Percentiles rank a stretch among this genome's conserved stretches.
phyloP scores from a whole-genome alignment of 2,329 filamentous ascomycete species.

The Colletotrichum aenigma region DNA sequence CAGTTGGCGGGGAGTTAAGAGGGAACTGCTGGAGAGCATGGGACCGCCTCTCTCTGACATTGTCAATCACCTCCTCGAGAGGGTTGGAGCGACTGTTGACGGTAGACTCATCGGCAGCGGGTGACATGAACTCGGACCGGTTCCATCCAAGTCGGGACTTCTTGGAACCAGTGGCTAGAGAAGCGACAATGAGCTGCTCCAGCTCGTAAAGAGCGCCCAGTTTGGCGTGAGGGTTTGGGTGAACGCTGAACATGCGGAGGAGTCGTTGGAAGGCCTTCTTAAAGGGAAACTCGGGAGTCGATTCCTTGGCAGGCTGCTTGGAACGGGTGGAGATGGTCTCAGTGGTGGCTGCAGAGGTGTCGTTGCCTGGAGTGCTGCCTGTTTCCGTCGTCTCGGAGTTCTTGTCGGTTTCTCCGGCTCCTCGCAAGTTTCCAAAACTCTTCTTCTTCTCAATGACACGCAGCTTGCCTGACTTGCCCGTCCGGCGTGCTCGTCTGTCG shows the following conservation, averaged over 20 bases:
- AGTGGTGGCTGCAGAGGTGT: conserved; percentile 40
- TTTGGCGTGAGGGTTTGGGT: conserved; percentile 87
- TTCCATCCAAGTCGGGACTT: conserved; percentile 34
- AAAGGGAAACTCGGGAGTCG: conserved; percentile 73
- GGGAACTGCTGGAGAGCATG: conserved; percentile 51
- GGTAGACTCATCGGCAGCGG: conserved; percentile 35
- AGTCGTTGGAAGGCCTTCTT: conserved; percentile 79
- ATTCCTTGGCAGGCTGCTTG: conserved; percentile 34
- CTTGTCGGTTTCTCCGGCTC: conserved; percentile 47
- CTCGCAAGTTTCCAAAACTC: conserved; percentile 69
- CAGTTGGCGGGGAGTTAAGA: conserved; percentile 33
- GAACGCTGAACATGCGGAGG: conserved; percentile 84
- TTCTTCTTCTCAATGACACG: conserved; percentile 67
- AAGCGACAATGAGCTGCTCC: conserved; percentile 80
- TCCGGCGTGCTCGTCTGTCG: conserved; percentile 49
- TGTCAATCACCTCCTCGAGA: conserved; percentile 72
- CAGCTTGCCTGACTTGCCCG: conserved; percentile 43
- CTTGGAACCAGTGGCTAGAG: conserved; percentile 42
- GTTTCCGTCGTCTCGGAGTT: conserved; percentile 42
- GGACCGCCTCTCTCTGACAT: conserved; percentile 70
- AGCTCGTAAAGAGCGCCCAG: conserved; percentile 83
- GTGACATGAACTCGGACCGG: conserved; percentile 36
- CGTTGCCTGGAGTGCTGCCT: conserved; percentile 42
- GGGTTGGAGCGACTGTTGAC: conserved; percentile 44
- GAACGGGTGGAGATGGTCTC: conserved; percentile 39